These are phyloP conservation scores for Cyclotella cryptica DNA, from an alignment of 108 stramenopile species.

Conservation along the genomic window DNA sequence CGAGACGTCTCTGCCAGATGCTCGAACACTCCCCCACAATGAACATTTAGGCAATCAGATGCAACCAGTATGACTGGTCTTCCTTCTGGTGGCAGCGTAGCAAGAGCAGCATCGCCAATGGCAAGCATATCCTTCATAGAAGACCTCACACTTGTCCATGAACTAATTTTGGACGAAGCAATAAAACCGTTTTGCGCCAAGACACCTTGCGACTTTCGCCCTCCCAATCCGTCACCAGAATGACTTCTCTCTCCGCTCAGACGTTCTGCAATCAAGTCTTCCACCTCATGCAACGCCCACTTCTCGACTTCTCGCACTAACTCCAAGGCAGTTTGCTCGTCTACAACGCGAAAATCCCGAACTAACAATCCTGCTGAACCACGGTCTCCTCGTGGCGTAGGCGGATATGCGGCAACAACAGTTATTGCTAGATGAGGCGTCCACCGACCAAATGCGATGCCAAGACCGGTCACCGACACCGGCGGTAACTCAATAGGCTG, in stretches of 20 bases:
- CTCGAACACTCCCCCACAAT: constrained; percentile 71
- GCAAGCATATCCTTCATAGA: constrained; percentile 75
- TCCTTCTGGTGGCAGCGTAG: constrained; percentile 70
- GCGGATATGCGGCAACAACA: constrained; percentile 81
- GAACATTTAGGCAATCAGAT: constrained; percentile 74
- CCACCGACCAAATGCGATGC: constrained; percentile 58
- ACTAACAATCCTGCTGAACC: constrained; percentile 70
- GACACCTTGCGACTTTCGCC: neutral
- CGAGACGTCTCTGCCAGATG: constrained; percentile 60
- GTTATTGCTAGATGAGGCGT: constrained; percentile 70
- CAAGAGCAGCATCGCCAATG: constrained; percentile 76
- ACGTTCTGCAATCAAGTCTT: constrained; percentile 71
- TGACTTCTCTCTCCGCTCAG: constrained; percentile 44
- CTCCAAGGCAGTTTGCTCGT: constrained; percentile 57
- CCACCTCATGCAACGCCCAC: constrained; percentile 79
- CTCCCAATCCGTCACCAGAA: constrained; percentile 36
- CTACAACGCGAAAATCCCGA: constrained; percentile 71
- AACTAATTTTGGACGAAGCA: neutral
- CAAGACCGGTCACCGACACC: constrained; percentile 51
- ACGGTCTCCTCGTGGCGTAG: constrained; percentile 52
- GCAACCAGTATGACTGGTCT: constrained; percentile 73
- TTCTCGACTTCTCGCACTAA: constrained; percentile 61
- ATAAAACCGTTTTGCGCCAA: neutral
- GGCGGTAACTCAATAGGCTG: constrained; percentile 68
- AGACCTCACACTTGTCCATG: constrained; percentile 51